Conservation (phyloP, 129 eudicot genomes). For the Flaveria brownii region DNA sequence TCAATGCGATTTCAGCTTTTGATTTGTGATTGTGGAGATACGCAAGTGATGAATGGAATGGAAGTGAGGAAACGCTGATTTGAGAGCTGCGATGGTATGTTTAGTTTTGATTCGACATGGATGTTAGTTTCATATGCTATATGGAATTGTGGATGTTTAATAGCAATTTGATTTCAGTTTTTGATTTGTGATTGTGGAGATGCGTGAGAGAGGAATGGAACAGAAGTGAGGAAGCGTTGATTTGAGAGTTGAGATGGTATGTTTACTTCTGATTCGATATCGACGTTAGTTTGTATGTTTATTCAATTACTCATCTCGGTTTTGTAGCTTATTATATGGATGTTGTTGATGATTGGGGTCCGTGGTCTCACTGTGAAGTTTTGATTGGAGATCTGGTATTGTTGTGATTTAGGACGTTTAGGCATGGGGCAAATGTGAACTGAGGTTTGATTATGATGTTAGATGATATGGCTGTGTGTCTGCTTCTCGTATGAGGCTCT, state of each 20-base stretch:
- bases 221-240: constrained; percentile 23
- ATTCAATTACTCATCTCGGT: too few species aligned
- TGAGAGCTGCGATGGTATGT: constrained; percentile 32
- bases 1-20: constrained; percentile 2
- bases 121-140: not conserved
- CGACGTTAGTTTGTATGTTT: not conserved
- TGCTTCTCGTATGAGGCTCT: too few species aligned
- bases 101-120: constrained; percentile 17
- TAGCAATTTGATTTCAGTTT: constrained; percentile 1
- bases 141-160: not conserved
- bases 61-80: constrained; percentile 26
- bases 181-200: not conserved
- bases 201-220: constrained; percentile 13
- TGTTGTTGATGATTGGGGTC: not conserved
- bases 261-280: constrained; percentile 21
- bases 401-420: constrained; percentile 9
- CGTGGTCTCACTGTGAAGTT: not conserved
- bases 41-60: constrained; percentile 9
- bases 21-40: not conserved
- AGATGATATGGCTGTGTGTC: not conserved
- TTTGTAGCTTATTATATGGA: not conserved
- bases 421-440: not conserved
- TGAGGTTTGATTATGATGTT: constrained; percentile 2
- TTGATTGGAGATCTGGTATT: constrained; percentile 10
- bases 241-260: constrained; percentile 32